Conservation (phyloP, 768 basidiomycete genomes). For the Mycena indigotica region DNA sequence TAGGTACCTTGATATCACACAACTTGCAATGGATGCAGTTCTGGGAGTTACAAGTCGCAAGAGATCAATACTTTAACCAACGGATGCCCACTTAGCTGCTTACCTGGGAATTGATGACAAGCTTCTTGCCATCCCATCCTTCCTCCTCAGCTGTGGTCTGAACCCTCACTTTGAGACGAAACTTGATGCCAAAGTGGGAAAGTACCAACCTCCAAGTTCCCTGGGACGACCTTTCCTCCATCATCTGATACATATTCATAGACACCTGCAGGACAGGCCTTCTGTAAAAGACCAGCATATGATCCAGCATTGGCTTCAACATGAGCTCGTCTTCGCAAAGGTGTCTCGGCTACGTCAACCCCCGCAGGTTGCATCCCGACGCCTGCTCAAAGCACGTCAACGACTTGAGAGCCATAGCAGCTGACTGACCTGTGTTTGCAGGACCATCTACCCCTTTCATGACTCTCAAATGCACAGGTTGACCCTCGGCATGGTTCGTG, state of each 20-base stretch:
- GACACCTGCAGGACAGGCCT: slow-evolving; percentile 92
- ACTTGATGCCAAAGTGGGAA: slow-evolving; percentile 1
- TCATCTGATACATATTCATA: slow-evolving; percentile 93
- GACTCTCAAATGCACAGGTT: slow-evolving; percentile 85
- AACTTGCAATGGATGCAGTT: slow-evolving; percentile 94
- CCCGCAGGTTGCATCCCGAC: not conserved
- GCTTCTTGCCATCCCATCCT: slow-evolving; percentile 79
- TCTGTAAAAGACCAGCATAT: slow-evolving; percentile 86
- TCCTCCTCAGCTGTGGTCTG: slow-evolving; percentile 36
- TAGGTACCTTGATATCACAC: slow-evolving; percentile 95
- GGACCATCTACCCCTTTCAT: slow-evolving; percentile 26
- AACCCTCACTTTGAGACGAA: not conserved
- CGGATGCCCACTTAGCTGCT: slow-evolving; percentile 17
- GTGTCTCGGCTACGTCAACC: slow-evolving; percentile 40
- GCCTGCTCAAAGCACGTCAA: slow-evolving; percentile 29
- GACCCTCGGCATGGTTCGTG: slow-evolving; percentile 97
- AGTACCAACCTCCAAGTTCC: slow-evolving; percentile 30
- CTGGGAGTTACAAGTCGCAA: slow-evolving; percentile 47
- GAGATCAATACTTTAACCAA: too few relatives aligned
- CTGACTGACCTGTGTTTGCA: not conserved
- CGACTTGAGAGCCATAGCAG: not conserved
- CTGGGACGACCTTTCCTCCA: slow-evolving; percentile 26
- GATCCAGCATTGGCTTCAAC: slow-evolving; percentile 73
- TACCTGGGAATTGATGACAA: slow-evolving; percentile 96
- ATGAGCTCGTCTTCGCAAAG: slow-evolving; percentile 57